phyloP scores from a whole-genome alignment of 257 asterid species.

The Cruciata laevipes region DNA sequence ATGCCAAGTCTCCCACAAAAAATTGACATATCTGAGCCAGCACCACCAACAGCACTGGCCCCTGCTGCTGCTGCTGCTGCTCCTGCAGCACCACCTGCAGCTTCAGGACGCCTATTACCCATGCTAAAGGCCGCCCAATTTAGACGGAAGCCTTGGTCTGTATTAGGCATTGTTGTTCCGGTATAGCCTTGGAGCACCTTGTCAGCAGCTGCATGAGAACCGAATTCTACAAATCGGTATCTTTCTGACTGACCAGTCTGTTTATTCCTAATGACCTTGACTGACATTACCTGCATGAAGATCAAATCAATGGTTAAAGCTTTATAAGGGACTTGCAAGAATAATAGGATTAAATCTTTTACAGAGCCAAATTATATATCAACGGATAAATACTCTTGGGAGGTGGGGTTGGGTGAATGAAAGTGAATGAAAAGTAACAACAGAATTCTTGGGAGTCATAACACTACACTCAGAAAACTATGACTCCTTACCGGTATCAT shows the following conservation, averaged over 20 bases:
- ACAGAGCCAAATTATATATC: too few species aligned
- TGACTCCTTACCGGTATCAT: too few species aligned
- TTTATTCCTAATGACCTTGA: conserved; percentile 92
- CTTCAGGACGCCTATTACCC: conserved; percentile 76
- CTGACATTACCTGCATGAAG: conserved; percentile 52
- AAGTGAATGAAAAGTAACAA: neutral
- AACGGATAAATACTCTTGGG: too few species aligned
- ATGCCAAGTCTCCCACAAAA: conserved; percentile 94
- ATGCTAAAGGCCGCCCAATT: conserved; percentile 95
- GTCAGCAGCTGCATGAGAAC: conserved; percentile 72
- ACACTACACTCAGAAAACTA: too few species aligned
- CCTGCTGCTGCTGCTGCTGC: conserved; percentile 47
- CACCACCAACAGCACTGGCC: conserved; percentile 39
- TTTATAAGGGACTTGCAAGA: neutral
- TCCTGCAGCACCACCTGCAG: conserved; percentile 68
- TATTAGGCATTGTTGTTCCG: conserved; percentile 64
- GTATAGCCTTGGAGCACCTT: conserved; percentile 73
- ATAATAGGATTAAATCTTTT: neutral
- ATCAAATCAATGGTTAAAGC: neutral
- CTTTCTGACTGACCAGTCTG: conserved; percentile 98
- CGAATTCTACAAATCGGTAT: conserved; percentile 85
- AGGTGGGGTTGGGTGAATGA: too few species aligned
- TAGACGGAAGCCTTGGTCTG: conserved; percentile 82
- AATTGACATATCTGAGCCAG: conserved; percentile 82
- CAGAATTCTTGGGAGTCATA: neutral